Conservation (phyloP, 2,329 filamentous ascomycete species). For the Aspergillus sp. region DNA sequence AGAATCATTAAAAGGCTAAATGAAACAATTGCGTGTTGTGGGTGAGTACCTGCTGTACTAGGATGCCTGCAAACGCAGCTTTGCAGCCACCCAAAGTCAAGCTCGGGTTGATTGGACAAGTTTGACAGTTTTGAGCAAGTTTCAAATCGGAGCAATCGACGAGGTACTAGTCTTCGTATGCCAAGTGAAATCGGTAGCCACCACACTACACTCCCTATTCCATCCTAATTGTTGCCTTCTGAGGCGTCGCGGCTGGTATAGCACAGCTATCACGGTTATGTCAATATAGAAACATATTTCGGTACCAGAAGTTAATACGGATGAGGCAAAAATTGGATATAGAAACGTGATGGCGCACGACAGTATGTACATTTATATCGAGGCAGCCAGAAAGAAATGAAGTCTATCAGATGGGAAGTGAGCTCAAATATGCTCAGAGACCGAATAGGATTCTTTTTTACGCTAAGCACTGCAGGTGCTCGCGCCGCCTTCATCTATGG, state of each 20-base stretch:
- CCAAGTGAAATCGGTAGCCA: too few relatives aligned
- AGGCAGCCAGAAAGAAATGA: neutral
- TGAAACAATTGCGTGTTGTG: neutral
- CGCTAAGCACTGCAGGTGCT: conserved; percentile 32
- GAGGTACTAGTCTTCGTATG: too few relatives aligned
- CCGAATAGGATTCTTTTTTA: neutral
- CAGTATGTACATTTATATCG: conserved; percentile 2
- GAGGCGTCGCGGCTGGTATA: too few relatives aligned
- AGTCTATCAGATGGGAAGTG: conserved; percentile 15
- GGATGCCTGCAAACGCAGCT: neutral
- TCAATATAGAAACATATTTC: too few relatives aligned
- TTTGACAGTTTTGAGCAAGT: neutral
- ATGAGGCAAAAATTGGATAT: neutral
- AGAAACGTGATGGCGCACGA: neutral
- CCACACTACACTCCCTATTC: too few relatives aligned
- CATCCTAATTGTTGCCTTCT: too few relatives aligned
- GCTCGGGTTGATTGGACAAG: neutral
- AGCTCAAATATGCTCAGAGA: neutral
- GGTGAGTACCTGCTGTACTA: neutral
- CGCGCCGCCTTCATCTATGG: conserved; percentile 37
- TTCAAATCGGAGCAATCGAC: too few relatives aligned
- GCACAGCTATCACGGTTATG: too few relatives aligned
- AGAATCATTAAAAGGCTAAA: neutral
- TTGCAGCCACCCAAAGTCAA: neutral
- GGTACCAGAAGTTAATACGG: neutral